Conservation (phyloP, 208 protist genomes). For the Leishmania lainsoni region DNA sequence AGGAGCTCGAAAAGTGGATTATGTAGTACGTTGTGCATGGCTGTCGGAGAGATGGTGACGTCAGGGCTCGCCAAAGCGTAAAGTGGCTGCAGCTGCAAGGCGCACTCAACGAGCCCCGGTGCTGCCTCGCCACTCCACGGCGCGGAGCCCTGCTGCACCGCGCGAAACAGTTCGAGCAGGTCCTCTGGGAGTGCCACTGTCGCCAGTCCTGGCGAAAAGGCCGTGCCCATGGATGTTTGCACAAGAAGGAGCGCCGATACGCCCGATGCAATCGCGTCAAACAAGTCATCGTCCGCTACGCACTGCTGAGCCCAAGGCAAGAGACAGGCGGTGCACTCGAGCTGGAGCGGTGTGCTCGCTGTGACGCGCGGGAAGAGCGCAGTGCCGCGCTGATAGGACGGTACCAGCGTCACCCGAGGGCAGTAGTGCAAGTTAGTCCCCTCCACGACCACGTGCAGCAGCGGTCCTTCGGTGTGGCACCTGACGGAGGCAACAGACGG, state of each 20-base stretch:
- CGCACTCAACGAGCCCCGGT: conserved; percentile 12
- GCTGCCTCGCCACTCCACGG: conserved; percentile 18
- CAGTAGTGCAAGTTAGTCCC: conserved; percentile 53
- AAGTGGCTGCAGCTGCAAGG: conserved; percentile 27
- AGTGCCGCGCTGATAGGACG: conserved; percentile 1
- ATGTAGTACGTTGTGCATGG: not conserved
- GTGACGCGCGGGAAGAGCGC: conserved; percentile 11
- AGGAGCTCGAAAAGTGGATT: conserved; percentile 23
- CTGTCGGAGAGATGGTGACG: not conserved
- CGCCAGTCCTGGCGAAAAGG: not conserved
- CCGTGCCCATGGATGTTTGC: conserved; percentile 27
- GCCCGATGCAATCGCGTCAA: not conserved
- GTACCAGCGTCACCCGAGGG: conserved; percentile 34
- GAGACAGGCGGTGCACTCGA: conserved; percentile 15
- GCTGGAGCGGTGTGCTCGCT: conserved; percentile 10
- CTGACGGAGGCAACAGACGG: conserved; percentile 33
- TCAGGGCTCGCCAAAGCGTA: not conserved
- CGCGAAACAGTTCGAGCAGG: conserved; percentile 13
- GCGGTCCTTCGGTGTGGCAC: conserved; percentile 8
- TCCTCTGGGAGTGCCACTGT: conserved; percentile 7
- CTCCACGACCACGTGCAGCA: conserved; percentile 31
- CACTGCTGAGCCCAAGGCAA: conserved; percentile 21
- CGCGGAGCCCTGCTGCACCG: not conserved
- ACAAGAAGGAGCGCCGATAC: conserved; percentile 14
- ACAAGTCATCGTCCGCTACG: not conserved